Evolutionary conservation across 78 protist genomes (phyloP), one percentile per base, ranked within the genome.

Genomic region (Dictyostelium citrinum): DNA sequence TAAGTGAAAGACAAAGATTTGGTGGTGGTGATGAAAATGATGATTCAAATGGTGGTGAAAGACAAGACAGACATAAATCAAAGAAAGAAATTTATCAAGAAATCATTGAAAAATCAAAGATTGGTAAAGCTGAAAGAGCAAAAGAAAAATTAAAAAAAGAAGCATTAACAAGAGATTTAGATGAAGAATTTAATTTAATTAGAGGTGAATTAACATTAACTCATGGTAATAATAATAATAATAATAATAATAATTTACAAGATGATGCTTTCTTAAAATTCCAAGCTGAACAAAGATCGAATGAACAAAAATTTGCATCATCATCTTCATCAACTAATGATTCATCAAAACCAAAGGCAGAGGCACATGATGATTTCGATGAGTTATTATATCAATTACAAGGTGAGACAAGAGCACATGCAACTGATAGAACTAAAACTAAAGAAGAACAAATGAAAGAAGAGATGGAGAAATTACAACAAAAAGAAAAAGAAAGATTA

Each of bases 381-480:
- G 31, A 22, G 7, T 55, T 79, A 24, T 41, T 93, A 1, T n/a
- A 81, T 7, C 82, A 84, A 31, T 22, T 93, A 39, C 74, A 58
- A 12, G 81, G 43, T 17, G 91, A 83, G 22, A 22, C 43, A 1
- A 83, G 82, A 72, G 91, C 93, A 2, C 80, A 51, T 41, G 91
- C 96, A n/a, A 81, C 90, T 3, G 96, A 85, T 49, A 60, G 96
- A 80, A 75, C 79, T 1, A 93, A 93, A 70, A 93, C 96, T 7
- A 61, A 35, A 20, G 96, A 93, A 5, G 96, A 93, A 37, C 35
- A 43, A 11, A 60, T 90, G 49, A 83, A 82, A 20, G 96, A 84
- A 11, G 91, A 84, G 67, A 78, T 35, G 64, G 96, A 83, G 61
- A 76, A 29, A 71, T 79, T 93, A 24, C 90, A 76, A 16, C 72